These are phyloP conservation scores for Corymbia citriodora DNA, from an alignment of 441 rosid species.

Conservation along the genomic window DNA sequence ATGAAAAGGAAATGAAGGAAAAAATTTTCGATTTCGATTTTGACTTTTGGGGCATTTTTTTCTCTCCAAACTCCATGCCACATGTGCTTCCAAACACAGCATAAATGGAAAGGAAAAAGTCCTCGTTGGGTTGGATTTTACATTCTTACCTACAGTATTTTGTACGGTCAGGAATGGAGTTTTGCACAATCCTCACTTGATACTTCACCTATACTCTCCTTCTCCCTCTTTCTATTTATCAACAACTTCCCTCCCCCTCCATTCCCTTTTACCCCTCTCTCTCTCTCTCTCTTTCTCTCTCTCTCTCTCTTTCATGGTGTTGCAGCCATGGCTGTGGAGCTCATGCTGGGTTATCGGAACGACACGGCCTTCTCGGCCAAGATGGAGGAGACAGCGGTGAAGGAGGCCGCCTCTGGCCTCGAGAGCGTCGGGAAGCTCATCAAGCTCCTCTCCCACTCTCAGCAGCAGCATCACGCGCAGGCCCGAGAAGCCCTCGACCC, in stretches of 20 bases:
- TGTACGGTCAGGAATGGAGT: neutral
- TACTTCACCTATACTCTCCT: neutral
- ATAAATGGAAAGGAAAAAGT: neutral
- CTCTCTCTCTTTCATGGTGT: constrained; percentile 8
- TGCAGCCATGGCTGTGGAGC: constrained; percentile 71
- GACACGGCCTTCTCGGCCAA: constrained; percentile 20
- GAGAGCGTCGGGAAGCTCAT: constrained; percentile 71
- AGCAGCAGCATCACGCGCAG: neutral
- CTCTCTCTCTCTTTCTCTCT: neutral
- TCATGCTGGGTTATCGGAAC: constrained; percentile 46
- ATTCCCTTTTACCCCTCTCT: neutral
- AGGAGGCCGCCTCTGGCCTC: constrained; percentile 87
- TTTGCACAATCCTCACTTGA: neutral
- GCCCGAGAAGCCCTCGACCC: constrained; percentile 14
- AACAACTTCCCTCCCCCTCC: constrained; percentile 11
- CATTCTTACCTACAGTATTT: neutral
- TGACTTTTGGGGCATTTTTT: neutral
- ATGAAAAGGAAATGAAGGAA: neutral
- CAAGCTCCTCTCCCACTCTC: constrained; percentile 46
- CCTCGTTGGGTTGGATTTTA: neutral
- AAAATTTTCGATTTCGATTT: neutral
- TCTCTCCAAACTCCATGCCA: neutral
- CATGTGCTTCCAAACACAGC: neutral
- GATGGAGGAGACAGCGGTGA: constrained; percentile 58
- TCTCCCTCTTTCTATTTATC: constrained; percentile 20